A percentile compares a stretch with the other conserved stretches of the same genome.
These are phyloP conservation scores for Entelexis paramagnoliae DNA, from an alignment of 1,139 yeast genomes.

Conservation along the genomic window DNA sequence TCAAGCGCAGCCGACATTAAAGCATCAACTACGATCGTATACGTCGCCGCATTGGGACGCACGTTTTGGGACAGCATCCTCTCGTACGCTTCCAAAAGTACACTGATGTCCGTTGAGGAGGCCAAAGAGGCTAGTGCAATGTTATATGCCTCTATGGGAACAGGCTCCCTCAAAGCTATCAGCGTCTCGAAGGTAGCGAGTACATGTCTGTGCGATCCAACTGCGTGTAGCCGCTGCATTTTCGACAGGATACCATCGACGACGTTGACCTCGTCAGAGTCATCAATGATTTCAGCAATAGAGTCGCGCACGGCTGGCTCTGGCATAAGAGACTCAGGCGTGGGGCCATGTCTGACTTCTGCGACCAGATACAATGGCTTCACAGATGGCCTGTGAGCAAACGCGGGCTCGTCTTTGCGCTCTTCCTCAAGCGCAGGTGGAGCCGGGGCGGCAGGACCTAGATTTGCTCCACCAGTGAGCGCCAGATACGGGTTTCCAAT, in stretches of 20 bases:
- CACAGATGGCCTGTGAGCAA: background rate
- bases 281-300: constrained; percentile 7
- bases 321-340: background rate
- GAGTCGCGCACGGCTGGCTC: background rate
- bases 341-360: background rate
- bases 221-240: constrained; percentile 15
- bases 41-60: constrained; percentile 29
- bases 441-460: constrained; percentile 13
- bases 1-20: constrained; percentile 26
- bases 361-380: background rate
- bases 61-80: constrained; percentile 26
- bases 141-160: constrained; percentile 23
- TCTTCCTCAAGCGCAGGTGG: constrained; percentile 16
- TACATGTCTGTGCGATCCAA: constrained; percentile 20
- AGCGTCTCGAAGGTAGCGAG: constrained; percentile 19
- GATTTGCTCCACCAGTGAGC: constrained; percentile 17
- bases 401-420: constrained; percentile 10
- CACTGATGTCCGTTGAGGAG: constrained; percentile 15
- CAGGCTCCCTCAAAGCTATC: constrained; percentile 6
- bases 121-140: constrained; percentile 21
- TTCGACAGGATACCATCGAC: constrained; percentile 10
- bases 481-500: constrained; percentile 16
- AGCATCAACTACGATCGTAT: constrained; percentile 27
- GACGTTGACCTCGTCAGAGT: background rate
- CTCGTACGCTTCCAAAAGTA: constrained; percentile 28